A percentile compares a stretch with the other conserved stretches of the same genome.
Conservation (phyloP, 2,329 filamentous ascomycete species). For the Beauveria sp. region DNA sequence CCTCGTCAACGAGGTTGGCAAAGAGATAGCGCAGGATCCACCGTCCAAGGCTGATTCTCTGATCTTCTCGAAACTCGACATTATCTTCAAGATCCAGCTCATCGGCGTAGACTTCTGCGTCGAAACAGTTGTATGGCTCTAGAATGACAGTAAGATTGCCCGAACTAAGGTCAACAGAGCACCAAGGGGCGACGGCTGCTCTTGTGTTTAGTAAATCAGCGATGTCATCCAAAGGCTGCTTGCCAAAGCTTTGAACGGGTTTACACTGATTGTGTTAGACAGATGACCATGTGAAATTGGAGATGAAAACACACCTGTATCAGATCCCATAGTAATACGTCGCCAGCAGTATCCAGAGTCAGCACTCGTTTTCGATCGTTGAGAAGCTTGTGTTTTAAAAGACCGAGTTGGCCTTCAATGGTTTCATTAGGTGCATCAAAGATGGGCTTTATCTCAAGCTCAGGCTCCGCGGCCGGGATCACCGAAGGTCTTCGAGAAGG, state of each 20-base stretch:
- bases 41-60: conserved; percentile 93
- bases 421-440: conserved; percentile 66
- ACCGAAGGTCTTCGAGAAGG: conserved; percentile 32
- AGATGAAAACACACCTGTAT: conserved; percentile 53
- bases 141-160: conserved; percentile 85
- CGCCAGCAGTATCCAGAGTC: conserved; percentile 89
- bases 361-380: conserved; percentile 86
- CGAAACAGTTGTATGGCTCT: conserved; percentile 93
- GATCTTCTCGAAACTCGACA: conserved; percentile 83
- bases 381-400: conserved; percentile 87
- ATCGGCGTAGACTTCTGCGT: conserved; percentile 95
- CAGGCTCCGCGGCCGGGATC: conserved; percentile 21
- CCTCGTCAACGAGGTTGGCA: conserved; percentile 79
- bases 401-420: conserved; percentile 88
- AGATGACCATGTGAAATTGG: neutral
- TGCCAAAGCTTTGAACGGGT: conserved; percentile 86
- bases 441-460: conserved; percentile 47
- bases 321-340: conserved; percentile 92
- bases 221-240: conserved; percentile 88
- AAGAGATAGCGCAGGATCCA: conserved; percentile 95
- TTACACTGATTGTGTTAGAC: conserved; percentile 52
- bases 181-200: conserved; percentile 92
- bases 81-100: conserved; percentile 67
- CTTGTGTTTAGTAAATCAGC: conserved; percentile 77
- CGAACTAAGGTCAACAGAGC: conserved; percentile 86